Conservation (phyloP, 306 rosid species). For the Acacia acuminata region DNA sequence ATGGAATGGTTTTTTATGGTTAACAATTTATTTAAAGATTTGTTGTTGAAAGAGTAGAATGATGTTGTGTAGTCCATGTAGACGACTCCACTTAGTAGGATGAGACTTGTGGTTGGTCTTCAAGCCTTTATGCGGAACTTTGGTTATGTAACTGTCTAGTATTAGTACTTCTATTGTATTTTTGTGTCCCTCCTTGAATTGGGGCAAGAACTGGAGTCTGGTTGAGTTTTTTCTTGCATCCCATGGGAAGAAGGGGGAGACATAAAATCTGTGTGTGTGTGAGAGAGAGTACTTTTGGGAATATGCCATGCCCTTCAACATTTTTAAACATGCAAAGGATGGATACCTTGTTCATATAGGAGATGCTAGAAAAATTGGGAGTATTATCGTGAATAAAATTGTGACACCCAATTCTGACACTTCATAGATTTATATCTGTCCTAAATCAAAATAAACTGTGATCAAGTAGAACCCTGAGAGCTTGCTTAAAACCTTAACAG, state of each 20-base stretch:
- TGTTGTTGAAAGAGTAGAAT: background rate
- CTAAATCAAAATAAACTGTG: background rate
- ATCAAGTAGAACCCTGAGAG: background rate
- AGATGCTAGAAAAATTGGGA: background rate
- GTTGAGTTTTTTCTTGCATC: constrained; percentile 18
- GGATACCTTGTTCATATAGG: background rate
- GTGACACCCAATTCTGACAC: background rate
- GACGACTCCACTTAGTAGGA: background rate
- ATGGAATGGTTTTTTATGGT: background rate
- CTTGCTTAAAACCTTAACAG: background rate
- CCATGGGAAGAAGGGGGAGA: background rate
- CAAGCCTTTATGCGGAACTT: constrained; percentile 9
- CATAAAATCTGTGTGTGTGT: background rate
- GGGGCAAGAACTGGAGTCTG: constrained; percentile 11
- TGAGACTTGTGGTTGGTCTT: background rate
- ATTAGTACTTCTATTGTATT: background rate
- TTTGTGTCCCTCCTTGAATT: constrained; percentile 4
- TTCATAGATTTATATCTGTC: background rate
- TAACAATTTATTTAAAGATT: too few species aligned
- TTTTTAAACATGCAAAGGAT: background rate
- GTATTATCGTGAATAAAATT: background rate
- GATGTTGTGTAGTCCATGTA: background rate
- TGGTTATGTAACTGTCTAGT: constrained; percentile 3
- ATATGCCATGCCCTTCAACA: background rate
- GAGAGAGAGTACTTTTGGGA: background rate